phyloP scores from a whole-genome alignment of 148 eudicot genomes.

The Spergularia marina region DNA sequence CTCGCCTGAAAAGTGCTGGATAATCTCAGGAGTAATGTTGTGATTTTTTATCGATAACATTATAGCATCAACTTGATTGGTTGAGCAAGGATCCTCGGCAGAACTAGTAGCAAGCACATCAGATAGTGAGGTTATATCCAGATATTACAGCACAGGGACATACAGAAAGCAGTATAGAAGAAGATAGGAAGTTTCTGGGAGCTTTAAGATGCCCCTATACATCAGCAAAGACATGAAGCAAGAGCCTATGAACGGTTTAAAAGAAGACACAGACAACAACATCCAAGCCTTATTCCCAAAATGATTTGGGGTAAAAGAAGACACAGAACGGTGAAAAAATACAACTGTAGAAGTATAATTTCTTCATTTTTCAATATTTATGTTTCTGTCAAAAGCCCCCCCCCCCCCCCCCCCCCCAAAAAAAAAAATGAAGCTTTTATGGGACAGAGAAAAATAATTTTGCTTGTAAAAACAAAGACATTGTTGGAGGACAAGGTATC shows the following conservation, averaged over 20 bases:
- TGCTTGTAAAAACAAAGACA: background rate
- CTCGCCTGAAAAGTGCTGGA: constrained; percentile 60
- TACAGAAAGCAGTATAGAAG: background rate
- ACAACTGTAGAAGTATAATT: no score
- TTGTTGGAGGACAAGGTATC: background rate
- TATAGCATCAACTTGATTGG: constrained; percentile 46
- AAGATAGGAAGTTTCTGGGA: background rate
- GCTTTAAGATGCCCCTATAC: no score
- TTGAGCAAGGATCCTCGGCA: constrained; percentile 34
- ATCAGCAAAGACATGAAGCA: no score
- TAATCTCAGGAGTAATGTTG: constrained; percentile 53
- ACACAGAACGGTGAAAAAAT: no score
- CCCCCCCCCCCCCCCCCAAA: no score
- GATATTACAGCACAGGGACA: background rate
- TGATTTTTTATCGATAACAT: constrained; percentile 46
- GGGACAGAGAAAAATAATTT: background rate
- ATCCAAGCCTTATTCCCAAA: no score
- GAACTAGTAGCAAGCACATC: constrained; percentile 33
- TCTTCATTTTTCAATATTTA: background rate
- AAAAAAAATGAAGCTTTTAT: background rate
- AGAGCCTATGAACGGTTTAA: no score
- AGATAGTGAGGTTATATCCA: background rate
- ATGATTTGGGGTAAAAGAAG: no score
- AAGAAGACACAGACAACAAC: no score
- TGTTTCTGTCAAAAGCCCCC: background rate